These are phyloP conservation scores for Orbilia quercus DNA, from an alignment of 2,329 filamentous ascomycete genomes.

Conservation along the genomic window DNA sequence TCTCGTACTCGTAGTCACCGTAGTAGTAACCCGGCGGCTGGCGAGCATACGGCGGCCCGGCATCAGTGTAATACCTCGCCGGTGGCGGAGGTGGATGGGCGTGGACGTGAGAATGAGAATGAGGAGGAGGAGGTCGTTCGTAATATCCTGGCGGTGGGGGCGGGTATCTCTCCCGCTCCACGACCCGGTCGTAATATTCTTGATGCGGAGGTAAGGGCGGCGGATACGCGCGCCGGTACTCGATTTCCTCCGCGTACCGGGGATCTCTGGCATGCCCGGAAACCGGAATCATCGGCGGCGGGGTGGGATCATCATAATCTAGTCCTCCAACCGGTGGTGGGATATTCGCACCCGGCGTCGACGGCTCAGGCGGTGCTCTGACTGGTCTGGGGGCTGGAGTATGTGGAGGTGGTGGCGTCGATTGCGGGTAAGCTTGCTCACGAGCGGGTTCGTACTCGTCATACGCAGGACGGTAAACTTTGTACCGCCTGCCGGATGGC, in stretches of 20 bases:
- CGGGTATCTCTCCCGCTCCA: conserved; percentile 40
- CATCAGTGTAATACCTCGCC: conserved; percentile 28
- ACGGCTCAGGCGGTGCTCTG: conserved; percentile 10
- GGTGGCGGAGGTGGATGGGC: conserved; percentile 22
- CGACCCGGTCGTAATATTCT: conserved; percentile 40
- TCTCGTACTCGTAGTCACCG: conserved; percentile 38
- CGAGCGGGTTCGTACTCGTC: conserved; percentile 43
- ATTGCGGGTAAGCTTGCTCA: conserved; percentile 27
- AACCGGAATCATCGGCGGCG: conserved; percentile 26
- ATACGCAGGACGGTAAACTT: conserved; percentile 30
- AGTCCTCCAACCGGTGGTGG: conserved; percentile 44
- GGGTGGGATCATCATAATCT: conserved; percentile 47
- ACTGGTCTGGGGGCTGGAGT: conserved; percentile 9
- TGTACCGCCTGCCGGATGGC: conserved; percentile 32
- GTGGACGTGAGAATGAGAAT: not conserved
- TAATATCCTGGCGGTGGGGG: conserved; percentile 30
- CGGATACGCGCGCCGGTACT: conserved; percentile 37
- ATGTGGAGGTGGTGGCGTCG: conserved; percentile 11
- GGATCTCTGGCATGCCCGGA: conserved; percentile 36
- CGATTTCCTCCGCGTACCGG: conserved; percentile 32
- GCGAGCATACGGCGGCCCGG: conserved; percentile 8
- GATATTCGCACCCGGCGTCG: conserved; percentile 3
- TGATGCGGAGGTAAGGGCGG: conserved; percentile 12
- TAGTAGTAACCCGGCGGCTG: conserved; percentile 42
- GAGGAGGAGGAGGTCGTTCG: not conserved